Evolutionary conservation across 768 basidiomycete genomes (phyloP), one percentile per base, ranked within the genome.

Genomic region (Astraeus odoratus): DNA sequence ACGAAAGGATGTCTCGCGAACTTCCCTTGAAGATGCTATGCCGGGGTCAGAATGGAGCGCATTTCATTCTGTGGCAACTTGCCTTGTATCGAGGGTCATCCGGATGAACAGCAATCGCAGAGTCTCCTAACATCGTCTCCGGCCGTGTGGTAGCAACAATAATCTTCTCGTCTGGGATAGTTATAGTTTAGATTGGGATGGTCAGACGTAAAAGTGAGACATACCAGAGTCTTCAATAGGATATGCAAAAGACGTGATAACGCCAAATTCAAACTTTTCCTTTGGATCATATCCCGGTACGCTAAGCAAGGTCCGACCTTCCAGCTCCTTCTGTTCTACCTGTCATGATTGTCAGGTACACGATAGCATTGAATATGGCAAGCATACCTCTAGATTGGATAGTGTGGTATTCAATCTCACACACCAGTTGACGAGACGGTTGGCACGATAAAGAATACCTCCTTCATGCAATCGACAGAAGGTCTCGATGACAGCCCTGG

Each of bases 371-470:
- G 15, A 4, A 43, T 23, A 26, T n/a, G 26, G 13, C 8, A 4
- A n/a, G 50, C 67, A 43, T 35, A 86, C 89, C 78, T 98, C 96
- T 42, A 99, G 75, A 65, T 97, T 98, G n/a, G 95, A 98, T 2
- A 99, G 71, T 0, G 95, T 95, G 1, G 96, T 99, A 62, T 97
- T 96, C 48, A 99, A 70, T 61, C 81, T 77, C 38, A 92, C 88
- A 70, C 96, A 99, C 95, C 96, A 98, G 58, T 98, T 96, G 48
- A 98, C 95, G 35, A 99, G 77, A 19, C 95, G 83, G 58, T 97
- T 98, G 2, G 93, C 94, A 22, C 96, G 87, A 66, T 97, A 98
- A 37, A 99, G 61, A 52, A 89, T 77, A 1, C 94, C 93, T 26
- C 90, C 87, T 61, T 98, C 94, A 55, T 93, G 86, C 25, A 99